Evolutionary conservation across 2,329 filamentous ascomycete species (phyloP).

Genomic region (Aspergillus amoenus): DNA sequence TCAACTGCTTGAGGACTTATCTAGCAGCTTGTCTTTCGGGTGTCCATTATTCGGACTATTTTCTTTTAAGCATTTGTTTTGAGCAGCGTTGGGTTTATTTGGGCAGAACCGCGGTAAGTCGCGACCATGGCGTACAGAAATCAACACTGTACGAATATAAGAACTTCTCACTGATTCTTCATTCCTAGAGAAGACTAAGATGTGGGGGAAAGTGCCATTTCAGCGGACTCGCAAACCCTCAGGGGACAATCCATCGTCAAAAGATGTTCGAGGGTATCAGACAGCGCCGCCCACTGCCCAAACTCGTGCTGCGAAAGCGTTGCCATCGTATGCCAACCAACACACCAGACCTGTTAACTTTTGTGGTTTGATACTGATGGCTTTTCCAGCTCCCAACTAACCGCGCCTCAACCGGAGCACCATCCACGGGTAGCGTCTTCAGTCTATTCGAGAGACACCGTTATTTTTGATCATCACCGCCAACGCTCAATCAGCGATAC

Average conservation of each 20-base stretch:
- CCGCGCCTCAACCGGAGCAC: conserved; percentile 18
- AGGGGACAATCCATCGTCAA: conserved; percentile 48
- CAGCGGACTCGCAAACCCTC: conserved; percentile 46
- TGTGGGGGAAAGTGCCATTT: conserved; percentile 55
- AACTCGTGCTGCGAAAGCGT: conserved; percentile 24
- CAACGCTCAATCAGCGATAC: conserved; percentile 19
- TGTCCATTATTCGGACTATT: not conserved
- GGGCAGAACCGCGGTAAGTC: not conserved
- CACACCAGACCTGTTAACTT: not conserved
- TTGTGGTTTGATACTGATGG: conserved; percentile 1
- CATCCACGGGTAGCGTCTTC: conserved; percentile 56
- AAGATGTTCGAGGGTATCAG: conserved; percentile 45
- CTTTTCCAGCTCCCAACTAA: conserved; percentile 13
- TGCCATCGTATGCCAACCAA: conserved; percentile 39
- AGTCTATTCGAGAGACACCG: conserved; percentile 54
- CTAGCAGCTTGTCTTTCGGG: not conserved
- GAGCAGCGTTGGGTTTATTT: not conserved
- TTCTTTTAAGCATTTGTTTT: not conserved
- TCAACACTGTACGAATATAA: not conserved
- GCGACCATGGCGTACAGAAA: not conserved
- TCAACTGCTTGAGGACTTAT: conserved; percentile 14
- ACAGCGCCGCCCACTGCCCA: conserved; percentile 34
- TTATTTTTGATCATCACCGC: conserved; percentile 26
- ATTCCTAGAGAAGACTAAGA: conserved; percentile 27
- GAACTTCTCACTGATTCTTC: not conserved